A percentile compares a stretch with the other conserved stretches of the same genome.
Evolutionary conservation across 225 moss, liverwort and hornwort species (phyloP).

Genomic region (Marchantia paleacea): DNA sequence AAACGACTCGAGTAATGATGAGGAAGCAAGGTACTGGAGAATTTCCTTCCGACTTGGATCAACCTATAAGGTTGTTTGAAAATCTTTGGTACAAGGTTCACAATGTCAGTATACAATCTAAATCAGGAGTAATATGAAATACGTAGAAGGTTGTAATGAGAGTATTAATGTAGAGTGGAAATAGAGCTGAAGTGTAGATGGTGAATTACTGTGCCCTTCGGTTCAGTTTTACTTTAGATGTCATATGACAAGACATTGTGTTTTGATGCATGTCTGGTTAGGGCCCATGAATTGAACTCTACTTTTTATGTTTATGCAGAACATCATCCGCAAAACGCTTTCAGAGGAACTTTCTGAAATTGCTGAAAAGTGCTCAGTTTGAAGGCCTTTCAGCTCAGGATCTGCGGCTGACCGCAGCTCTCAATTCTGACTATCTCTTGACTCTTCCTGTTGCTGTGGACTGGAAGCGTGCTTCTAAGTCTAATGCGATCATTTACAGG

Average conservation of each 20-base stretch:
- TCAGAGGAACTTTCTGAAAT: conserved; percentile 67
- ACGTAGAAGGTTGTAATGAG: background rate
- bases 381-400: conserved; percentile 76
- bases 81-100: background rate
- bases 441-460: conserved; percentile 83
- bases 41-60: background rate
- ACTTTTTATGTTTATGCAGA: conserved; percentile 18
- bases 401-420: conserved; percentile 65
- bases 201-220: background rate
- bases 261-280: background rate
- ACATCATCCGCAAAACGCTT: conserved; percentile 59
- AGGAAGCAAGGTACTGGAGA: conserved; percentile 25
- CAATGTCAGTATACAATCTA: background rate
- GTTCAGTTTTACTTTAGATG: background rate
- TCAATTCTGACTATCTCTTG: conserved; percentile 85
- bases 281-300: background rate
- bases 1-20: conserved; percentile 37
- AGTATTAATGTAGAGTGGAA: background rate
- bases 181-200: background rate
- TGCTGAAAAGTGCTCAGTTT: conserved; percentile 74
- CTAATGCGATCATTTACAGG: conserved; percentile 72
- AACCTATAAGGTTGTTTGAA: background rate
- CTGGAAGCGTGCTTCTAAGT: conserved; percentile 73
- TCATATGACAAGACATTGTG: background rate
- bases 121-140: background rate